A percentile compares a stretch with the other conserved stretches of the same genome.
Evolutionary conservation across 202 grass and related monocot species (phyloP).

Genomic region (Musa balbisiana): DNA sequence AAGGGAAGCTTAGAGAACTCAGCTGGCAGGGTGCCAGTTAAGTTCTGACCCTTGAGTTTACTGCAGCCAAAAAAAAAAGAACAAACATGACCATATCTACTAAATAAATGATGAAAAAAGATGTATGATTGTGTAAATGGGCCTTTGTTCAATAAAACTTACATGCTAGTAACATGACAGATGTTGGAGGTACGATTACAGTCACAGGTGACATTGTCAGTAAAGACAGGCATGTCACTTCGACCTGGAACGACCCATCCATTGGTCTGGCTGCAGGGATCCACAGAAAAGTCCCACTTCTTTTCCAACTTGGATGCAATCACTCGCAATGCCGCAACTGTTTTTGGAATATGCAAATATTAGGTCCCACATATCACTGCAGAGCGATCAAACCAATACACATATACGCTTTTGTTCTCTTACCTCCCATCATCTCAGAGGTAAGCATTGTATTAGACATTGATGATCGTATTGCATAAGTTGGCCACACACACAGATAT

Average conservation of each 20-base stretch:
- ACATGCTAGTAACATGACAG: constrained; percentile 77
- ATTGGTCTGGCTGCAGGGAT: constrained; percentile 52
- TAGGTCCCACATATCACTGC: background rate
- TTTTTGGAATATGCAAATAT: background rate
- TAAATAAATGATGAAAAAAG: constrained; percentile 6
- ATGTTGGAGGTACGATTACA: constrained; percentile 46
- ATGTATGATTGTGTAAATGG: background rate
- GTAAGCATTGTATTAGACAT: too few relatives aligned
- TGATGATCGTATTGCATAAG: too few relatives aligned
- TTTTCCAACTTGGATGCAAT: constrained; percentile 72
- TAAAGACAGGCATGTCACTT: background rate
- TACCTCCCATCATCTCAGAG: background rate
- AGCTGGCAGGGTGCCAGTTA: constrained; percentile 64
- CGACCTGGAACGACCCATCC: constrained; percentile 32
- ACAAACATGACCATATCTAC: background rate
- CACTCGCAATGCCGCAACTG: constrained; percentile 64
- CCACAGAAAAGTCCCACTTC: constrained; percentile 65
- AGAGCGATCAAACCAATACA: background rate
- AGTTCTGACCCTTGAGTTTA: constrained; percentile 54
- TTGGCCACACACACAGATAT: too few relatives aligned
- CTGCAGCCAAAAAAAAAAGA: constrained; percentile 32
- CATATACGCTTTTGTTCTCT: background rate
- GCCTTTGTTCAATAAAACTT: constrained; percentile 23
- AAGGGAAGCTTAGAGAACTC: constrained; percentile 67
- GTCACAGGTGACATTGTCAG: constrained; percentile 65